Evolutionary conservation across 1,139 yeast genomes (phyloP).

Genomic region (Debaryomyces subglobosus): DNA sequence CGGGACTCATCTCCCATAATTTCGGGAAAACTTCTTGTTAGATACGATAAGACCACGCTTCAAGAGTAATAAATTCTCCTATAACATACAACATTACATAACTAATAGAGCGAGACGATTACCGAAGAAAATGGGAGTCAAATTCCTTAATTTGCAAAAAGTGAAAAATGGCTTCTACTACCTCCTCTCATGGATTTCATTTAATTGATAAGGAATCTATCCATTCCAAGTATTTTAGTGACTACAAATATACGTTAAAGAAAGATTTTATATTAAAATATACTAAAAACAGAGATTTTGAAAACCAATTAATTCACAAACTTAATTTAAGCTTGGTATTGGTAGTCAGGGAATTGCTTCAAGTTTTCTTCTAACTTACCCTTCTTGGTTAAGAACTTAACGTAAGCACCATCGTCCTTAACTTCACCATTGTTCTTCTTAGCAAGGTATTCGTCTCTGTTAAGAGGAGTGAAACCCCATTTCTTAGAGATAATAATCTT

Average conservation of each 20-base stretch:
- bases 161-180: too few species aligned
- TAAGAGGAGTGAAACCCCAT: slow-evolving; percentile 99
- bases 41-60: not conserved
- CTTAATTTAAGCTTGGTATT: slow-evolving; percentile 47
- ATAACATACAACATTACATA: not conserved
- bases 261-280: slow-evolving; percentile 11
- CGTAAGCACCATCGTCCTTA: slow-evolving; percentile 99
- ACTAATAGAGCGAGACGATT: too few species aligned
- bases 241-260: not conserved
- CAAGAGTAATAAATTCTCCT: not conserved
- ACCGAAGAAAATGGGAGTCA: too few species aligned
- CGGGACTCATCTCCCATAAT: not conserved
- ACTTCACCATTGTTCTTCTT: slow-evolving; percentile 97
- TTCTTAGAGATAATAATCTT: slow-evolving; percentile 98
- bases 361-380: slow-evolving; percentile 94
- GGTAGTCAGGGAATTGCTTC: slow-evolving; percentile 93
- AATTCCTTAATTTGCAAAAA: too few species aligned
- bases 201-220: too few species aligned
- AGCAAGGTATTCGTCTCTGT: slow-evolving; percentile 95
- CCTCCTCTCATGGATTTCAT: too few species aligned
- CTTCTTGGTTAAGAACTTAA: slow-evolving; percentile 95
- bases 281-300: slow-evolving; percentile 11
- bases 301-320: slow-evolving; percentile 7
- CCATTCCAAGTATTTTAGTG: too few species aligned
- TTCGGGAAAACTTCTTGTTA: not conserved